phyloP scores from a whole-genome alignment of 345 rosid species.

The Eucalyptus marginata region DNA sequence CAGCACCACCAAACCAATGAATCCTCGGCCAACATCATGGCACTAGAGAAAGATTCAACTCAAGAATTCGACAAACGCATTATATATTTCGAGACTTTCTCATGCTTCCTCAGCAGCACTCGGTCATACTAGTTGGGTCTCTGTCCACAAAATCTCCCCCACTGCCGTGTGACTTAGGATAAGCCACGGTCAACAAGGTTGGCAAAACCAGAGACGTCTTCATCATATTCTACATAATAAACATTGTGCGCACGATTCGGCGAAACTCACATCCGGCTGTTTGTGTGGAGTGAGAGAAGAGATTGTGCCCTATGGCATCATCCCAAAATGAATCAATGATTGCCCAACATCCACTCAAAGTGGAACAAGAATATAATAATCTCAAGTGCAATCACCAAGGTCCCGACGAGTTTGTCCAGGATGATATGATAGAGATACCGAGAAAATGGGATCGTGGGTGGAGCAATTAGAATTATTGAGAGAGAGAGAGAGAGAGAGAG shows the following conservation, averaged over 20 bases:
- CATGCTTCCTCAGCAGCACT: not conserved
- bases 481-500: not conserved
- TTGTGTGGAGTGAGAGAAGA: not conserved
- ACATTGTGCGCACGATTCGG: not conserved
- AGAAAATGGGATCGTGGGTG: not conserved
- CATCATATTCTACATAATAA: not conserved
- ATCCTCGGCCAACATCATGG: not conserved
- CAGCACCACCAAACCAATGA: not conserved
- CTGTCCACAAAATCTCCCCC: not conserved
- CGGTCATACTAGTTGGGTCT: not conserved
- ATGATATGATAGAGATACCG: not conserved
- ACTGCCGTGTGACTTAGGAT: not conserved
- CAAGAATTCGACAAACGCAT: not conserved
- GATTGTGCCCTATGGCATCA: not conserved
- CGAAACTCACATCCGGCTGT: not conserved
- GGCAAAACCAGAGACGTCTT: not conserved
- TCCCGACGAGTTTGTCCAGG: not conserved
- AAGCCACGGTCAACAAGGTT: not conserved
- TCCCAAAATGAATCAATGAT: not conserved
- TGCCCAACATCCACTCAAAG: not conserved
- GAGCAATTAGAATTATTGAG: not conserved
- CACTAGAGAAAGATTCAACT: not conserved
- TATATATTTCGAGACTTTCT: not conserved
- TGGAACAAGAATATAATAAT: not conserved
- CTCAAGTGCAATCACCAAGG: not conserved